phyloP scores from a whole-genome alignment of 768 basidiomycete species.

The Leccinum barrowsii region DNA sequence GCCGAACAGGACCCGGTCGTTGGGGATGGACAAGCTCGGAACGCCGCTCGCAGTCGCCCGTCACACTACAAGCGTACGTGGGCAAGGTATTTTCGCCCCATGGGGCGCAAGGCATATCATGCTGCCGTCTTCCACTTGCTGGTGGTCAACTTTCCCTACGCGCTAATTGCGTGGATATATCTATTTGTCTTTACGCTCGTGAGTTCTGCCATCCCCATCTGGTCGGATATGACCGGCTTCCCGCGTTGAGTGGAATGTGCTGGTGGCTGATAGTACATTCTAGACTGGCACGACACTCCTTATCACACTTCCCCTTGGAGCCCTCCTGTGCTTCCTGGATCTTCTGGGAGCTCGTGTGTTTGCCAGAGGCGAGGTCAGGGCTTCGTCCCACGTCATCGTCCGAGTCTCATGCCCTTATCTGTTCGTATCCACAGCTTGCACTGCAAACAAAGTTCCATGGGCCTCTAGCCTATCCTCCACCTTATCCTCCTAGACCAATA shows the following conservation, averaged over 20 bases:
- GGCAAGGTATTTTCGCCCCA: conserved; percentile 63
- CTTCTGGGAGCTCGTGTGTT: conserved; percentile 71
- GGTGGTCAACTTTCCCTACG: conserved; percentile 76
- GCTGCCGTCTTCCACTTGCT: conserved; percentile 64
- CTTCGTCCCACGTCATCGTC: background rate
- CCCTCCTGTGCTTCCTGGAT: conserved; percentile 73
- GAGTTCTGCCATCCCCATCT: conserved; percentile 26
- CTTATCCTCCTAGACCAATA: conserved; percentile 68
- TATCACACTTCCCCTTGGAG: conserved; percentile 75
- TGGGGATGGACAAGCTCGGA: conserved; percentile 1
- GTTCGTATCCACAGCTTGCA: conserved; percentile 42
- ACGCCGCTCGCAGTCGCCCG: conserved; percentile 3
- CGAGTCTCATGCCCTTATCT: conserved; percentile 9
- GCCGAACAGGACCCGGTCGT: conserved; percentile 17
- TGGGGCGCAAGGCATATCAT: conserved; percentile 57
- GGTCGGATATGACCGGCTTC: background rate
- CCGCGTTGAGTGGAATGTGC: conserved; percentile 7
- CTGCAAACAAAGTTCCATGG: conserved; percentile 70
- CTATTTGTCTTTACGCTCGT: conserved; percentile 80
- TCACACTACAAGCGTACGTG: conserved; percentile 32
- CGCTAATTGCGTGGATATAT: conserved; percentile 73
- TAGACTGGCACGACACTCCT: conserved; percentile 78
- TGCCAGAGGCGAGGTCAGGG: conserved; percentile 62
- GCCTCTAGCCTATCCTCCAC: conserved; percentile 58
- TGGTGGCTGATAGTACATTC: conserved; percentile 14